phyloP scores from a whole-genome alignment of 1,139 yeast genomes.

The Dujonia santamariae region DNA sequence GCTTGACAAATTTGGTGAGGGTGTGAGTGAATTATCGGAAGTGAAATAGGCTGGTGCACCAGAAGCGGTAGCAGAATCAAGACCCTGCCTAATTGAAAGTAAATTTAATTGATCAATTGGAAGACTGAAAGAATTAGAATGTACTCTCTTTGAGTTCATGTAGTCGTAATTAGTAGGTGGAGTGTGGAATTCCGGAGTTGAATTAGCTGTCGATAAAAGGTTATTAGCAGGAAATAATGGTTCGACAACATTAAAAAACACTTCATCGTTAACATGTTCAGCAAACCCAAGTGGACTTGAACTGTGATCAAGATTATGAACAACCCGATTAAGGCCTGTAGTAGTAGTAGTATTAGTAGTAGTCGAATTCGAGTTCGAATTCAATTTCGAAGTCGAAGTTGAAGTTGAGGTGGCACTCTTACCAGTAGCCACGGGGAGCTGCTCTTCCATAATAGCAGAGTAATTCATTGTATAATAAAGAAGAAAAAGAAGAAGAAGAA shows the following conservation, averaged over 20 bases:
- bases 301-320: no score
- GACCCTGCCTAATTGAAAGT: constrained; percentile 17
- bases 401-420: no score
- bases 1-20: not conserved
- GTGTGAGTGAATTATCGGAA: not conserved
- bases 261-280: constrained; percentile 22
- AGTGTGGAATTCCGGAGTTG: constrained; percentile 8
- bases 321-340: no score
- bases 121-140: constrained; percentile 11
- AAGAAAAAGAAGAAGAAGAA: no score
- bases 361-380: no score
- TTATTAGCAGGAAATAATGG: constrained; percentile 5
- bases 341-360: no score
- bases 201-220: constrained; percentile 6
- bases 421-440: no score
- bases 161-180: constrained; percentile 7
- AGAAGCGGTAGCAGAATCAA: not conserved
- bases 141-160: constrained; percentile 12
- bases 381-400: no score
- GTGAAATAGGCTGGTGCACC: constrained; percentile 1
- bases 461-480: no score
- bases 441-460: no score
- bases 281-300: constrained; percentile 14
- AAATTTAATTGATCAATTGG: constrained; percentile 33
- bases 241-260: constrained; percentile 16